These are phyloP conservation scores for Aspergillus hiratsukae DNA, from an alignment of 2,329 filamentous ascomycete species.

Conservation along the genomic window DNA sequence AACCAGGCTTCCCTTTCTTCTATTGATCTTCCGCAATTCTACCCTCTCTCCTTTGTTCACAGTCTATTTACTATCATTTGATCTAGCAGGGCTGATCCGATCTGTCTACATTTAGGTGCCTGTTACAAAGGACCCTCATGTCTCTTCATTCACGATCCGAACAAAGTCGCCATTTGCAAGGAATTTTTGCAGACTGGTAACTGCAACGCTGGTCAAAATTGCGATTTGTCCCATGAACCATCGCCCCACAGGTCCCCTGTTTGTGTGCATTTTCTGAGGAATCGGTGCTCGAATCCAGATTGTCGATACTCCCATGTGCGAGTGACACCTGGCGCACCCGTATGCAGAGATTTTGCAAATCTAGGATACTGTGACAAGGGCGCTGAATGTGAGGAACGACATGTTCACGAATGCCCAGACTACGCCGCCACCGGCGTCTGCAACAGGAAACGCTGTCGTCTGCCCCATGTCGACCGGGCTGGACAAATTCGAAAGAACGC, in stretches of 20 bases:
- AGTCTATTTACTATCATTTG: constrained; percentile 22
- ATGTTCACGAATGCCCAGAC: constrained; percentile 90
- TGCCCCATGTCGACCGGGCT: constrained; percentile 83
- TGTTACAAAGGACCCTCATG: constrained; percentile 79
- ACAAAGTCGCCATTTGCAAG: constrained; percentile 87
- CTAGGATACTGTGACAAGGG: constrained; percentile 88
- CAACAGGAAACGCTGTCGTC: constrained; percentile 73
- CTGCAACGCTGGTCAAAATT: constrained; percentile 72
- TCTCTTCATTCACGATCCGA: constrained; percentile 75
- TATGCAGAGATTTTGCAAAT: constrained; percentile 79
- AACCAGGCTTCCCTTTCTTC: constrained; percentile 14
- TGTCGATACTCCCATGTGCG: constrained; percentile 85
- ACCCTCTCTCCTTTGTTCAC: constrained; percentile 8
- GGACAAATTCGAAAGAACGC: constrained; percentile 64
- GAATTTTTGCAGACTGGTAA: constrained; percentile 74
- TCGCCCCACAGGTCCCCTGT: constrained; percentile 78
- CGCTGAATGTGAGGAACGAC: constrained; percentile 69
- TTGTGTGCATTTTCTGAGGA: constrained; percentile 85
- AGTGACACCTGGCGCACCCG: constrained; percentile 69
- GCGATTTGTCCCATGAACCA: constrained; percentile 86
- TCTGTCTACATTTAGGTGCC: constrained; percentile 57
- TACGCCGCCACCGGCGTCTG: constrained; percentile 89
- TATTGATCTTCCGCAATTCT: constrained; percentile 12
- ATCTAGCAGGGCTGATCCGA: constrained; percentile 29
- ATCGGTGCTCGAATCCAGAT: constrained; percentile 79